Percentiles rank a stretch among this genome's conserved stretches.
Conservation (phyloP, 805 yeast genomes). For the Blastobotrys peoriensis region DNA sequence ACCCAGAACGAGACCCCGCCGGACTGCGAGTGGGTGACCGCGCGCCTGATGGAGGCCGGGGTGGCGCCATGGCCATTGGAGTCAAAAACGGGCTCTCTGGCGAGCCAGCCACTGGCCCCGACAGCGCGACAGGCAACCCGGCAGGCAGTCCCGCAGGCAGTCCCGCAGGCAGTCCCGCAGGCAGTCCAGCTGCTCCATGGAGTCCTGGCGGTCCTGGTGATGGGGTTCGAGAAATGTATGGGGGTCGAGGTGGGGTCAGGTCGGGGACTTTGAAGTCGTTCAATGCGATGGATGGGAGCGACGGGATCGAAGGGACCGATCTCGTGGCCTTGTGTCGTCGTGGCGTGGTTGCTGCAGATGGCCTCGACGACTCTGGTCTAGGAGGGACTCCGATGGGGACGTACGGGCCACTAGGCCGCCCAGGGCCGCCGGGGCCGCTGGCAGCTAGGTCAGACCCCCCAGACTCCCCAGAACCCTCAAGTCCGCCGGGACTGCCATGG, state of each 20-base stretch:
- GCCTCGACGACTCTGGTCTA: too few species aligned
- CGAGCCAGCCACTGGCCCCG: not conserved
- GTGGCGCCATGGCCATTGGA: not conserved
- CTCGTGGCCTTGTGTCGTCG: not conserved
- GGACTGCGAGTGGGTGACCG: not conserved
- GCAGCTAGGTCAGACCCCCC: too few species aligned
- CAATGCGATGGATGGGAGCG: not conserved
- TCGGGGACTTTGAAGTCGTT: not conserved
- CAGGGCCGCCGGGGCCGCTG: too few species aligned
- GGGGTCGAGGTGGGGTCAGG: not conserved
- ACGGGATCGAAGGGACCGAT: not conserved
- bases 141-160: not conserved
- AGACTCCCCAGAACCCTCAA: too few species aligned
- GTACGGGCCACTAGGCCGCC: too few species aligned
- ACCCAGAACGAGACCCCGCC: not conserved
- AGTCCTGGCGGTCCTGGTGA: too few species aligned
- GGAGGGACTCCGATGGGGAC: too few species aligned
- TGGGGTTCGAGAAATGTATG: not conserved
- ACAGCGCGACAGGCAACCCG: not conserved
- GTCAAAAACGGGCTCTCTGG: not conserved
- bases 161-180: not conserved
- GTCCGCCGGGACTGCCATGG: too few species aligned
- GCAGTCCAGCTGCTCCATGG: too few species aligned
- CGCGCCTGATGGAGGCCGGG: not conserved
- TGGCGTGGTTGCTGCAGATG: too few species aligned